Evolutionary conservation across 345 rosid species (phyloP), one percentile per base, ranked within the genome.

Genomic region (Arabis hirsuta): DNA sequence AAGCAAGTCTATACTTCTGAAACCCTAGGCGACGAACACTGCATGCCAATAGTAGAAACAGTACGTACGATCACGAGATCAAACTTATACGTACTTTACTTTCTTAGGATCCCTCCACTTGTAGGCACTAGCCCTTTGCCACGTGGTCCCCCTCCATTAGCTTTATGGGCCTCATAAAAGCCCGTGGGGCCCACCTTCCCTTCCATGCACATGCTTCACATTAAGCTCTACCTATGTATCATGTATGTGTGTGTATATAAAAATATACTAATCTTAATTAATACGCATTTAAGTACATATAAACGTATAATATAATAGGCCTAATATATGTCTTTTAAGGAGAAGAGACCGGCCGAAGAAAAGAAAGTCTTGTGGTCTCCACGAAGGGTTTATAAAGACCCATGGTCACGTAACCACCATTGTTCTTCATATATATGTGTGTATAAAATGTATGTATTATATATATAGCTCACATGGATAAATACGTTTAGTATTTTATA

Each of bases 141-240:
- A 67, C 78, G 78, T 74, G 73, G 73, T 60, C 73, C 73, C 78
- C 62, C 48, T 50, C 43, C 69, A 53, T 52, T 67, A 67, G 78
- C 55, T 67, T 59, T 67, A 74, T 75, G 73, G 73, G 78, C 73
- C 62, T 74, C 73, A 44, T 44, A 52, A 75, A 36, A 45, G 44
- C 56, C 74, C 38, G 69, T 54, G 51, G 78, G 74, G 65, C 26
- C 79, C 60, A 9, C 45, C 53, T 45, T 47, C 52, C 67, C 74
- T 46, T 76, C 69, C 74, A 76, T 69, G 70, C 79, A 76, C 79
- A 76, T 76, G 79, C 79, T 62, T 55, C 79, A 62, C 79, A 76
- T 62, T 69, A 69, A 60, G 69, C 64, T 58, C 72, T 73, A 72
- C 24, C 55, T 61, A 29, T 62, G 29, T 47, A 16, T 8, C 29